phyloP scores from a whole-genome alignment of 768 basidiomycete species.

The Amanita phalloides region DNA sequence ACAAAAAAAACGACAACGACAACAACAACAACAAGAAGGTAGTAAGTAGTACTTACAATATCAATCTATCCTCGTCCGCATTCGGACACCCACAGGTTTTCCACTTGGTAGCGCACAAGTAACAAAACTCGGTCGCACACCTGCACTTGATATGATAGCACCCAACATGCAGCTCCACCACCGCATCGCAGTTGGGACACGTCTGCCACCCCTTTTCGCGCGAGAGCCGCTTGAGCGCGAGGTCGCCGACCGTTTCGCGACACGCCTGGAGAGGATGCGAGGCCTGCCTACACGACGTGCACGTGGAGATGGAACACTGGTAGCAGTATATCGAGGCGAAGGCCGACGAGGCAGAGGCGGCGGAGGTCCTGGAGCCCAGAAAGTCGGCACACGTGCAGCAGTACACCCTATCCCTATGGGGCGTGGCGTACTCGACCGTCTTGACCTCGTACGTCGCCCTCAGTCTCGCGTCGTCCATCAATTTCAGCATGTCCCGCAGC shows the following conservation, averaged over 20 bases:
- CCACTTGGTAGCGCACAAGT: conserved; percentile 52
- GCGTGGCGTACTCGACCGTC: conserved; percentile 1
- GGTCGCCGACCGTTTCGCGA: conserved; percentile 15
- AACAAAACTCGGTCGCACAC: conserved; percentile 51
- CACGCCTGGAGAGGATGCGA: conserved; percentile 30
- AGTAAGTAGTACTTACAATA: conserved; percentile 31
- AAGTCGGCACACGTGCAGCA: conserved; percentile 1
- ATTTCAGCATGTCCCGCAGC: conserved; percentile 1
- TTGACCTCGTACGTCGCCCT: background rate
- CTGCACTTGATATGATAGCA: conserved; percentile 61
- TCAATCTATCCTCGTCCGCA: conserved; percentile 45
- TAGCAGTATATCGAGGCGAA: background rate
- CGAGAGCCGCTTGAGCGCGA: conserved; percentile 31
- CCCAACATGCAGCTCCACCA: conserved; percentile 46
- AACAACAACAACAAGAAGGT: background rate
- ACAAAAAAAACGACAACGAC: background rate
- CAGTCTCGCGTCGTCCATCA: background rate
- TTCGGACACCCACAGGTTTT: conserved; percentile 50
- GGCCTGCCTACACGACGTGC: conserved; percentile 30
- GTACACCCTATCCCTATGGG: conserved; percentile 1
- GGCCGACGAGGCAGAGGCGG: background rate
- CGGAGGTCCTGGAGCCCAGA: background rate
- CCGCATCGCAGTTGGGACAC: conserved; percentile 44
- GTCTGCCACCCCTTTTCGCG: conserved; percentile 43
- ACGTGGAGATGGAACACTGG: background rate